A percentile compares a stretch with the other conserved stretches of the same genome.
Evolutionary conservation across 1,139 yeast species (phyloP).

Genomic region (Blastobotrys arbuscula): DNA sequence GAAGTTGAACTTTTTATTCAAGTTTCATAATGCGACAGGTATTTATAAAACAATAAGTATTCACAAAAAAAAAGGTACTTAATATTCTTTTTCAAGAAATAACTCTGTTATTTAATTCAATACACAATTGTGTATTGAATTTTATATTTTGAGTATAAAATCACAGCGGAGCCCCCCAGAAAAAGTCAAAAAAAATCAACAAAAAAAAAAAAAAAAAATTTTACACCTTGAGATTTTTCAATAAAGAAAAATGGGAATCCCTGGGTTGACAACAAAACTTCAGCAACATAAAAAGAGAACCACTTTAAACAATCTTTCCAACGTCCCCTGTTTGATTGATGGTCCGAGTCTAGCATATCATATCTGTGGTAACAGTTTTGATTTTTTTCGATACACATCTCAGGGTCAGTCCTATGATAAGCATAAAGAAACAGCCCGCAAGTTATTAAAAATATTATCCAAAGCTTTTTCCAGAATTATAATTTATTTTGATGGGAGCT

Average conservation of each 20-base stretch:
- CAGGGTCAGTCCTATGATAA: constrained; percentile 1
- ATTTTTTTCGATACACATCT: neutral
- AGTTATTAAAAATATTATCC: neutral
- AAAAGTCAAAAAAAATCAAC: too few relatives aligned
- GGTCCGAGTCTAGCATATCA: constrained; percentile 18
- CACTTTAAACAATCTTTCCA: neutral
- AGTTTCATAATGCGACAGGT: too few relatives aligned
- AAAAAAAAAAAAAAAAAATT: too few relatives aligned
- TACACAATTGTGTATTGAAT: too few relatives aligned
- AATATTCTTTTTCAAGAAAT: too few relatives aligned
- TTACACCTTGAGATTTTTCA: neutral
- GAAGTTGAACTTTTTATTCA: too few relatives aligned
- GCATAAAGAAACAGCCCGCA: neutral
- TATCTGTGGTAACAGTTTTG: constrained; percentile 10
- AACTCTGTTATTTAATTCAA: too few relatives aligned
- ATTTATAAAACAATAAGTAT: too few relatives aligned
- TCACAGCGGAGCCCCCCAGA: too few relatives aligned
- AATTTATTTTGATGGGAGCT: constrained; percentile 14
- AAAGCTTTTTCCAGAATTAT: neutral
- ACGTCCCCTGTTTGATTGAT: constrained; percentile 13
- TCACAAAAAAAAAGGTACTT: too few relatives aligned
- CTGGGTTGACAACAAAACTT: constrained; percentile 10
- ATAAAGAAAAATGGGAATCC: constrained; percentile 11
- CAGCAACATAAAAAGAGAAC: neutral
- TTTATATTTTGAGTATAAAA: too few relatives aligned